Evolutionary conservation across 345 rosid species (phyloP).

Genomic region (Limnanthes douglasii): DNA sequence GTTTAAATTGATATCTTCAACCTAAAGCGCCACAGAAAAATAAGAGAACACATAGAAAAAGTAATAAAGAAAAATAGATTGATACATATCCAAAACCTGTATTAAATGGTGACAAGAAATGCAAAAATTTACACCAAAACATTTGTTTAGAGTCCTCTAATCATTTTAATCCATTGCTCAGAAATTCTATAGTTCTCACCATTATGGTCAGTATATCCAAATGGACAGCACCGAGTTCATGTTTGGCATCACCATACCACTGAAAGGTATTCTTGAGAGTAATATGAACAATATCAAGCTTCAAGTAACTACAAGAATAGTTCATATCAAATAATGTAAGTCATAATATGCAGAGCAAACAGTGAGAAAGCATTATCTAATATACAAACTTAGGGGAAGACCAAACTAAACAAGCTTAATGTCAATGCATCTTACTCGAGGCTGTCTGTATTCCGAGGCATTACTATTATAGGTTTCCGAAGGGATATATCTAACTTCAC

Average conservation of each 20-base stretch:
- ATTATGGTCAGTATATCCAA: slow-evolving; percentile 59
- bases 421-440: slow-evolving; percentile 50
- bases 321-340: too few relatives aligned
- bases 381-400: neutral
- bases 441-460: slow-evolving; percentile 90
- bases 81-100: too few relatives aligned
- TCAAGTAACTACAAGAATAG: slow-evolving; percentile 55
- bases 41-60: slow-evolving; percentile 2
- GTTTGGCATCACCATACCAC: slow-evolving; percentile 69
- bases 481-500: slow-evolving; percentile 84
- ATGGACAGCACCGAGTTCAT: slow-evolving; percentile 71
- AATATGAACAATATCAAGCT: slow-evolving; percentile 92
- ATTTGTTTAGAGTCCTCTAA: neutral
- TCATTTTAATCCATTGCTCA: too few relatives aligned
- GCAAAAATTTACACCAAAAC: too few relatives aligned
- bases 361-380: too few relatives aligned
- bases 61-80: neutral
- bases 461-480: slow-evolving; percentile 79
- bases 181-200: slow-evolving; percentile 57
- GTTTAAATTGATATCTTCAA: slow-evolving; percentile 88
- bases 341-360: too few relatives aligned
- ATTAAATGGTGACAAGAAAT: too few relatives aligned
- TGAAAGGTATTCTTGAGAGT: slow-evolving; percentile 72
- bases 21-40: slow-evolving; percentile 19
- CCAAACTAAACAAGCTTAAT: slow-evolving; percentile 3